phyloP scores from a whole-genome alignment of 1,284 basidiomycete genomes.

The Trichosporon sp. region DNA sequence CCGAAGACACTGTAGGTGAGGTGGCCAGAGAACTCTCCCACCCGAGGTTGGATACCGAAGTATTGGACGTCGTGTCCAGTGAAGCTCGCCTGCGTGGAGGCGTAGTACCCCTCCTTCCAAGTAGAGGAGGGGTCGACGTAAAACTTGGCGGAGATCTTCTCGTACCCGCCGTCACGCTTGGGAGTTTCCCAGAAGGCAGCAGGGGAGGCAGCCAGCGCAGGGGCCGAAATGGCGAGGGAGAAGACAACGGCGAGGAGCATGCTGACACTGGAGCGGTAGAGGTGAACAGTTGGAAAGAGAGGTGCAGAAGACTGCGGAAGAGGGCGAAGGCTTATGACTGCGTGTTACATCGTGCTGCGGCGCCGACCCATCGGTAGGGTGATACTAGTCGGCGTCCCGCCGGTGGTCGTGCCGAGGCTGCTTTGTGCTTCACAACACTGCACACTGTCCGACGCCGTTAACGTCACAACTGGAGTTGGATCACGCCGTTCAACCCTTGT shows the following conservation, averaged over 20 bases:
- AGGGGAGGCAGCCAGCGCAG: conserved; percentile 9
- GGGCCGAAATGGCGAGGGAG: neutral
- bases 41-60: conserved; percentile 24
- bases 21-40: conserved; percentile 11
- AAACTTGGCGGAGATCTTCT: conserved; percentile 18
- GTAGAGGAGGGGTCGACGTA: conserved; percentile 19
- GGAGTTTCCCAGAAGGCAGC: neutral
- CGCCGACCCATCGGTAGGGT: no score
- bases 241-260: neutral
- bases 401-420: no score
- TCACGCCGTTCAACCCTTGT: no score
- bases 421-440: no score
- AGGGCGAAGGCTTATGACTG: neutral
- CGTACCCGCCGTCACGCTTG: neutral
- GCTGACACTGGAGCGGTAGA: neutral
- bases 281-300: no score
- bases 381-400: no score
- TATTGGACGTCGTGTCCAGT: conserved; percentile 21
- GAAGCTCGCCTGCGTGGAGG: conserved; percentile 17
- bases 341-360: no score
- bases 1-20: conserved; percentile 24
- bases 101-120: conserved; percentile 22
- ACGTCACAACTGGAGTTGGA: no score
- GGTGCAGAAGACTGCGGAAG: neutral
- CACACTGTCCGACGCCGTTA: no score